Conservation (phyloP, 164 flowering plant species). For the Vitis cinerea region DNA sequence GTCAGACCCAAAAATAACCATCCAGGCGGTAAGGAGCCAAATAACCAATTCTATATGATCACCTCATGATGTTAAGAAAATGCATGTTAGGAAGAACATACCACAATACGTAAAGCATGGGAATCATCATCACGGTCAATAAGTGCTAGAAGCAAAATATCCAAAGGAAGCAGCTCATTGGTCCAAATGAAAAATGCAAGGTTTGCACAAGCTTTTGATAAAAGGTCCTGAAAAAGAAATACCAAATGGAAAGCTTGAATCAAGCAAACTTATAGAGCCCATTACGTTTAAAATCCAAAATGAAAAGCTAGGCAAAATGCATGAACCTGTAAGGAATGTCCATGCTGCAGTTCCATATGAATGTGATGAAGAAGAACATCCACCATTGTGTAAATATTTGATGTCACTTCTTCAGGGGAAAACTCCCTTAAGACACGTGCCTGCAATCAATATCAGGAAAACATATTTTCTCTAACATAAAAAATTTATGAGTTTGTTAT, state of each 20-base stretch:
- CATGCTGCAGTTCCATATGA: slow-evolving; percentile 82
- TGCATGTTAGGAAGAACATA: slow-evolving; percentile 24
- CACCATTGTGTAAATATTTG: slow-evolving; percentile 92
- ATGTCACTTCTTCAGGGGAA: slow-evolving; percentile 97
- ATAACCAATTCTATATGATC: neutral
- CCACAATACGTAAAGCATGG: slow-evolving; percentile 88
- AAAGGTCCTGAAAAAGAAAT: slow-evolving; percentile 60
- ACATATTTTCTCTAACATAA: neutral
- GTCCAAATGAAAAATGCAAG: slow-evolving; percentile 85
- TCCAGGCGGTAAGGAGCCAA: too few relatives aligned
- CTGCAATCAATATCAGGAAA: slow-evolving; percentile 33
- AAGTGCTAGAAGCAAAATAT: slow-evolving; percentile 87
- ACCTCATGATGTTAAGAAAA: neutral
- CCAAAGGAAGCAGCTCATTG: slow-evolving; percentile 91
- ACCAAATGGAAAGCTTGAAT: neutral
- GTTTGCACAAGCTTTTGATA: slow-evolving; percentile 68
- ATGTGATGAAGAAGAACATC: slow-evolving; percentile 95
- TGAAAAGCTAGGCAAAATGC: neutral
- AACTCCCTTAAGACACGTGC: slow-evolving; percentile 83
- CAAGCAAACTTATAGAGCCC: neutral
- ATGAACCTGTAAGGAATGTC: slow-evolving; percentile 72
- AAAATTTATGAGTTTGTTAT: neutral
- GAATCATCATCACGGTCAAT: slow-evolving; percentile 98
- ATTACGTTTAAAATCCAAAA: neutral
- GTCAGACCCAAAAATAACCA: too few relatives aligned